Evolutionary conservation across 345 rosid species (phyloP).

Genomic region (Abelmoschus esculentus): DNA sequence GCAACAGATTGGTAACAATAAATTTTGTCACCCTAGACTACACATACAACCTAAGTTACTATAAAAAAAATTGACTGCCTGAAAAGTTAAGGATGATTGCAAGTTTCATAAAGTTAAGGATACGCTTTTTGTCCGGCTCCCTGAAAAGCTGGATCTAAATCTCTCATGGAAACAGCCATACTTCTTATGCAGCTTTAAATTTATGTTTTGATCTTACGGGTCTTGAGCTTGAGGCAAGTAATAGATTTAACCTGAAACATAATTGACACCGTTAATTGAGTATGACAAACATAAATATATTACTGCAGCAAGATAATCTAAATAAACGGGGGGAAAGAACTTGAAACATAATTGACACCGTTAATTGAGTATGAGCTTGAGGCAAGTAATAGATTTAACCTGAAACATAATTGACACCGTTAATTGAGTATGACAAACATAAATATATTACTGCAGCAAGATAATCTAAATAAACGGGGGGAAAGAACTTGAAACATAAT

Average conservation of each 20-base stretch:
- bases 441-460: background rate
- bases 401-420: conserved; percentile 24
- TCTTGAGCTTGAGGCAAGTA: conserved; percentile 18
- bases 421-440: conserved; percentile 2
- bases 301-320: background rate
- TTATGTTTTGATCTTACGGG: conserved; percentile 23
- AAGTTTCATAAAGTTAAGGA: conserved; percentile 39
- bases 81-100: background rate
- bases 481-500: too few relatives aligned
- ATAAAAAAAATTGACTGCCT: background rate
- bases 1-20: background rate
- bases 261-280: conserved; percentile 15
- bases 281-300: background rate
- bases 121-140: conserved; percentile 98
- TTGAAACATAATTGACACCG: too few relatives aligned
- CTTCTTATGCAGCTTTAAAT: conserved; percentile 25
- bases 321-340: background rate
- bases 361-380: too few relatives aligned
- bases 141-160: conserved; percentile 94
- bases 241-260: conserved; percentile 25
- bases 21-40: background rate
- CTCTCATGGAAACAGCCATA: conserved; percentile 98
- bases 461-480: background rate
- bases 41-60: background rate
- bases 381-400: conserved; percentile 20